Conservation (phyloP, 805 yeast genomes). For the Hanseniaspora guilliermondii region DNA sequence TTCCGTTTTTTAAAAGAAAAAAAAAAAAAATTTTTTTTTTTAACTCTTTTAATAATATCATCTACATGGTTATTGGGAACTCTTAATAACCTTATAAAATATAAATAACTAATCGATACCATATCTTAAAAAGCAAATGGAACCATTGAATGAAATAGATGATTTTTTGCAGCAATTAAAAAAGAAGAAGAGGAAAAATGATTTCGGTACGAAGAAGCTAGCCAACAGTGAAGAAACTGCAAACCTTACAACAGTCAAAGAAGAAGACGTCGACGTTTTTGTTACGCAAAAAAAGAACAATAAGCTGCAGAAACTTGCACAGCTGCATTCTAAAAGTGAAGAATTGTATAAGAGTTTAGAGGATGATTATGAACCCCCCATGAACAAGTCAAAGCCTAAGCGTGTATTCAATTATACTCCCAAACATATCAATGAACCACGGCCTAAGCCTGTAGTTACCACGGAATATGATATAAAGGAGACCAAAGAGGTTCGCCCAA, state of each 20-base stretch:
- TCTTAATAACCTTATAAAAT: too few relatives aligned
- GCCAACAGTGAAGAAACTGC: neutral
- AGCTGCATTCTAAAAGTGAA: neutral
- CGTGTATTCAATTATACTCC: neutral
- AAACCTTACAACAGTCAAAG: neutral
- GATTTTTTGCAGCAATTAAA: neutral
- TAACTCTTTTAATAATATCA: too few relatives aligned
- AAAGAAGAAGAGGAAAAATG: neutral
- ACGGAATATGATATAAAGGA: neutral
- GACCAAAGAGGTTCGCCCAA: neutral
- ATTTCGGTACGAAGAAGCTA: neutral
- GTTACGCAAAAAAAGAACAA: neutral
- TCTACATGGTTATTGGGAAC: too few relatives aligned
- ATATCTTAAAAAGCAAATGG: neutral
- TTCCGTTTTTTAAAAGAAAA: too few relatives aligned
- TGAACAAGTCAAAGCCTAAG: neutral
- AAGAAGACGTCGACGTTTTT: neutral
- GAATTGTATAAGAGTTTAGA: neutral
- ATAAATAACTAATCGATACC: too few relatives aligned
- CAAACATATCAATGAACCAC: neutral
- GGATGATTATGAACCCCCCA: neutral
- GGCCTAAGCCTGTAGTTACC: neutral
- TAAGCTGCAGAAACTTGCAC: neutral
- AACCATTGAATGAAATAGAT: neutral
- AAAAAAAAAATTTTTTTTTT: too few relatives aligned